phyloP scores from a whole-genome alignment of 1,139 yeast species.

The Candida gigantensis region DNA sequence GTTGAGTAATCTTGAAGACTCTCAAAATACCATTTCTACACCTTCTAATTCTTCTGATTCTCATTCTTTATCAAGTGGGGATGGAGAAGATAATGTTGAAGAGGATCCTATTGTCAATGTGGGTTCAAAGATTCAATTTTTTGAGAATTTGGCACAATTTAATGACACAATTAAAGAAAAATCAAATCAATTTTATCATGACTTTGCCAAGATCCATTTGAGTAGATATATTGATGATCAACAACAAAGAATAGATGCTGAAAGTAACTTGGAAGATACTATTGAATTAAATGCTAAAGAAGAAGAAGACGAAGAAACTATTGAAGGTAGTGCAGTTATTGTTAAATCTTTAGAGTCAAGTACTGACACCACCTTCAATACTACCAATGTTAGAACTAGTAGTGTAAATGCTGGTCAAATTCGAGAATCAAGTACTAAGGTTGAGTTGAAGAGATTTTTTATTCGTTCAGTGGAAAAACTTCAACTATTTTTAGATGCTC shows the following conservation, averaged over 20 bases:
- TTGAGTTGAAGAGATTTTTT: constrained; percentile 2
- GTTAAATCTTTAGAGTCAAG: not conserved
- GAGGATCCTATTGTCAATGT: constrained; percentile 9
- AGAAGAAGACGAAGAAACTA: constrained; percentile 6
- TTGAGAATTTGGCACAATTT: constrained; percentile 26
- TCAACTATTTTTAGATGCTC: constrained; percentile 18
- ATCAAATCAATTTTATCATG: constrained; percentile 26
- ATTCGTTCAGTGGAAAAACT: constrained; percentile 10
- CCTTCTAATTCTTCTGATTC: not conserved
- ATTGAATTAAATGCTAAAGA: constrained; percentile 5
- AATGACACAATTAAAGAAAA: constrained; percentile 29
- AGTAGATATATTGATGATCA: constrained; percentile 18
- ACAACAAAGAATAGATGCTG: constrained; percentile 7
- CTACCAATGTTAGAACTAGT: too few relatives aligned
- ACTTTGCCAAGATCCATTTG: constrained; percentile 20
- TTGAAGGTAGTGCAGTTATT: constrained; percentile 5
- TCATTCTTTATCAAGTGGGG: not conserved
- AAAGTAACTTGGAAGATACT: constrained; percentile 7
- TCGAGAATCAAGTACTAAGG: too few relatives aligned
- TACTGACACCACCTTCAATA: too few relatives aligned
- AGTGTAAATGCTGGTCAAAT: too few relatives aligned
- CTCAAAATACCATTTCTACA: constrained; percentile 1
- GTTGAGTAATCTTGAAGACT: constrained; percentile 3
- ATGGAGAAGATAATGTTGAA: not conserved
- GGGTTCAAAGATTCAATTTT: constrained; percentile 23